phyloP scores from a whole-genome alignment of 1,139 yeast species.

The Geotrichum fermentans region DNA sequence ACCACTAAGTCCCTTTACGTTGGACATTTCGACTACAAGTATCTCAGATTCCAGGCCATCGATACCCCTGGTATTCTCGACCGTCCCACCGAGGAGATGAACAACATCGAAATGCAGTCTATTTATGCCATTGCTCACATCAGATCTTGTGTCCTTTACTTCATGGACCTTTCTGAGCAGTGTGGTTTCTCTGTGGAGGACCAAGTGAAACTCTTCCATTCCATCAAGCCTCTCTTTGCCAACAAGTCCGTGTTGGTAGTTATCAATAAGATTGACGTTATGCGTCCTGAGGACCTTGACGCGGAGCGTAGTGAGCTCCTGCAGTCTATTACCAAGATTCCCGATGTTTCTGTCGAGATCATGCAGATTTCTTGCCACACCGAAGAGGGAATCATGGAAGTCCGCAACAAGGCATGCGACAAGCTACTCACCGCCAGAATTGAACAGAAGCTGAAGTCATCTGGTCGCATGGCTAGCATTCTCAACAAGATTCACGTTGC shows the following conservation, averaged over 20 bases:
- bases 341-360: constrained; percentile 77
- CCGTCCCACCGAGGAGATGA: constrained; percentile 99
- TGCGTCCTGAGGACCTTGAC: constrained; percentile 76
- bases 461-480: constrained; percentile 82
- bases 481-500: constrained; percentile 95
- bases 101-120: constrained; percentile 98
- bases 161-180: constrained; percentile 97
- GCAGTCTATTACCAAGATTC: constrained; percentile 44
- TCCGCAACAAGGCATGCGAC: constrained; percentile 96
- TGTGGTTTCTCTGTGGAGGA: constrained; percentile 98
- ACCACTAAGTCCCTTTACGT: constrained; percentile 93
- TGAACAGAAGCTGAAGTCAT: constrained; percentile 92
- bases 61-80: constrained; percentile 99
- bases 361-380: constrained; percentile 91
- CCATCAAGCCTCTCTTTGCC: constrained; percentile 94
- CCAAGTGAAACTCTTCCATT: constrained; percentile 93
- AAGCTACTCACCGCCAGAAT: constrained; percentile 90
- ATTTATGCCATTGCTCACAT: constrained; percentile 97
- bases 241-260: constrained; percentile 95
- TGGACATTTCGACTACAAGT: constrained; percentile 97
- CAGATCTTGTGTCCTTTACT: constrained; percentile 91
- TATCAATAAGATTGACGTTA: constrained; percentile 89
- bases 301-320: constrained; percentile 69
- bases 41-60: constrained; percentile 94
- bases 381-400: constrained; percentile 93